Percentiles rank a stretch among this genome's conserved stretches.
phyloP scores from a whole-genome alignment of 129 eudicot genomes.

The sunflower (Helianthus annuus) region DNA sequence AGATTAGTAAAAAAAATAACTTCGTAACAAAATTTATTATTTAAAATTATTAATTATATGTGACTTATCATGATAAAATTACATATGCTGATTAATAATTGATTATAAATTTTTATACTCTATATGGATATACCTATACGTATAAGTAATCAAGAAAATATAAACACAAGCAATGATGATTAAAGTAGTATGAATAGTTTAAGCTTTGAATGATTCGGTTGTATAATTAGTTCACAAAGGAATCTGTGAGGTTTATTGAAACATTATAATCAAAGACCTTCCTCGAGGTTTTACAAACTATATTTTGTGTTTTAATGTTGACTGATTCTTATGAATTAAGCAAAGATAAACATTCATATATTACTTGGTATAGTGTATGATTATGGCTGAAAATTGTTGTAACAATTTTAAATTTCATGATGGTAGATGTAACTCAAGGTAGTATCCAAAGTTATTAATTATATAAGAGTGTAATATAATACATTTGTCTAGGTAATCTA shows the following conservation, averaged over 20 bases:
- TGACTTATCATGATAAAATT: too few species aligned
- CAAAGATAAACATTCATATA: not conserved
- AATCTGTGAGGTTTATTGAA: conserved; percentile 18
- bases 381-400: not conserved
- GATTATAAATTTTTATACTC: too few species aligned
- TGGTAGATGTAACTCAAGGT: not conserved
- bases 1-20: too few species aligned
- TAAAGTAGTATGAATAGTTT: too few species aligned
- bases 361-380: not conserved
- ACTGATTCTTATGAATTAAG: conserved; percentile 3
- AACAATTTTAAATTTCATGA: not conserved
- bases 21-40: too few species aligned
- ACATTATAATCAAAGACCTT: not conserved
- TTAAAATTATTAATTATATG: too few species aligned
- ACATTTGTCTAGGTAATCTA: too few species aligned
- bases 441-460: too few species aligned
- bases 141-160: not conserved
- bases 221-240: not conserved
- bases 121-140: not conserved
- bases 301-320: not conserved
- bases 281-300: not conserved
- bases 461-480: too few species aligned
- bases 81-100: too few species aligned
- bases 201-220: not conserved
- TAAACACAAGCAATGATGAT: not conserved